Evolutionary conservation across 192 early-diverging fungal species (phyloP).

Genomic region (Mortierella alpina): DNA sequence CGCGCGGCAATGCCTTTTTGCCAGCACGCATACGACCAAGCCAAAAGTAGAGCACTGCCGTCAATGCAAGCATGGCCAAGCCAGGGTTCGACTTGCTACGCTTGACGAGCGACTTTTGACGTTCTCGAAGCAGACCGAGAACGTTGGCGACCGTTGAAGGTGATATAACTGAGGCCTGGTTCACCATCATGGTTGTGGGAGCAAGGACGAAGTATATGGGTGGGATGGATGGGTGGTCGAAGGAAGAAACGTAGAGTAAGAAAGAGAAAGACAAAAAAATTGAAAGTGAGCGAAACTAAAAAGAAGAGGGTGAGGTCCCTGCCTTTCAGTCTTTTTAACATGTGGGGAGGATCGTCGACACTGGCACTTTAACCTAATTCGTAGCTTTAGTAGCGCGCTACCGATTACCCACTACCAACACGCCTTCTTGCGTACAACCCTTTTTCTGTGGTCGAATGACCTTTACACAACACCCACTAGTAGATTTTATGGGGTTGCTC

Average conservation of each 20-base stretch:
- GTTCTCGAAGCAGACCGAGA: constrained; percentile 27
- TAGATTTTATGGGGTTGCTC: too few species aligned
- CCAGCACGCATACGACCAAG: constrained; percentile 33
- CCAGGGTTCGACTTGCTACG: constrained; percentile 40
- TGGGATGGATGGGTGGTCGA: not conserved
- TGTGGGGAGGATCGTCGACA: too few species aligned
- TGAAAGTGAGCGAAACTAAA: not conserved
- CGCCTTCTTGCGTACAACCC: too few species aligned
- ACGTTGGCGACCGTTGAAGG: constrained; percentile 27
- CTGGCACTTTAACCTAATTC: too few species aligned
- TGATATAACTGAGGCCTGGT: not conserved
- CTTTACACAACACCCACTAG: too few species aligned
- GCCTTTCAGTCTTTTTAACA: too few species aligned
- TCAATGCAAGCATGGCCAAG: constrained; percentile 42
- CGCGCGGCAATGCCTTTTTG: constrained; percentile 30
- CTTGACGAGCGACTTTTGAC: constrained; percentile 25
- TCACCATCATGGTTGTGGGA: not conserved
- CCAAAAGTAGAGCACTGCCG: constrained; percentile 47
- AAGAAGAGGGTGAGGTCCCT: not conserved
- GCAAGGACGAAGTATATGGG: not conserved
- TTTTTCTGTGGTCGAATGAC: too few species aligned
- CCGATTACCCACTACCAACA: too few species aligned
- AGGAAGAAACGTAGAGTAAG: not conserved
- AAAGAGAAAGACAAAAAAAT: not conserved
- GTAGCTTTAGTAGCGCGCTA: too few species aligned